Conservation (phyloP, 192 early-diverging fungal species). For the Coemansia sp. region DNA sequence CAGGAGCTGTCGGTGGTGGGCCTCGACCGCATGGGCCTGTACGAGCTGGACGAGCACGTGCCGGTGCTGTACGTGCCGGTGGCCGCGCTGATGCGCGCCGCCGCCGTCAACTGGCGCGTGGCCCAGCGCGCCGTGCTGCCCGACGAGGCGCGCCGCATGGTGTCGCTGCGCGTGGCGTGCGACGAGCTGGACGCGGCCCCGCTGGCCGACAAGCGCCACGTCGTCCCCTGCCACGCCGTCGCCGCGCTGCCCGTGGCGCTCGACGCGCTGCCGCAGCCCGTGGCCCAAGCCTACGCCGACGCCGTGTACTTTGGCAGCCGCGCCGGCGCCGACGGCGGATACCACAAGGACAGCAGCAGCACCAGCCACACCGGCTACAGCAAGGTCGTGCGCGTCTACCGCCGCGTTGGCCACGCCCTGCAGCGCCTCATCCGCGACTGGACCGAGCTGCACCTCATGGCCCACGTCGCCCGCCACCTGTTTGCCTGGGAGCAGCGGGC, state of each 20-base stretch:
- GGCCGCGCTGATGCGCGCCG: conserved; percentile 48
- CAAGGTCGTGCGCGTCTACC: conserved; percentile 49
- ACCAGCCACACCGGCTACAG: conserved; percentile 21
- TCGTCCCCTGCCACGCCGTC: conserved; percentile 52
- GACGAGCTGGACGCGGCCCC: conserved; percentile 39
- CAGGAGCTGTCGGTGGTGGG: conserved; percentile 54
- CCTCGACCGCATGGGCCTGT: conserved; percentile 48
- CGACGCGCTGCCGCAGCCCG: conserved; percentile 36
- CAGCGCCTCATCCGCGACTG: conserved; percentile 54
- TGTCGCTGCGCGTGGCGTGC: conserved; percentile 51
- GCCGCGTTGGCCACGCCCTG: conserved; percentile 43
- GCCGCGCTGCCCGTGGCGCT: conserved; percentile 49
- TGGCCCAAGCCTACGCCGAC: conserved; percentile 40
- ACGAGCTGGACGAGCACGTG: conserved; percentile 57
- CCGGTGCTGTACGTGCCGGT: conserved; percentile 50
- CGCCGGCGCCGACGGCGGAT: conserved; percentile 46
- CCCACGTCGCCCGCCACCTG: conserved; percentile 51
- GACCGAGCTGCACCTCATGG: conserved; percentile 56
- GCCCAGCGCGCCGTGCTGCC: conserved; percentile 42
- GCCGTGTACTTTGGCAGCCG: conserved; percentile 47
- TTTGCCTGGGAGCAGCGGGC: conserved; percentile 44
- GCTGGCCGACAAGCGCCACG: conserved; percentile 26
- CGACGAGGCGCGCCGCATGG: conserved; percentile 52
- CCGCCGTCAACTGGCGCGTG: conserved; percentile 55
- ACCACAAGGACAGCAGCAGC: conserved; percentile 18